A percentile compares a stretch with the other conserved stretches of the same genome.
Evolutionary conservation across 257 asterid genomes (phyloP).

Genomic region (Leonotis leonurus): DNA sequence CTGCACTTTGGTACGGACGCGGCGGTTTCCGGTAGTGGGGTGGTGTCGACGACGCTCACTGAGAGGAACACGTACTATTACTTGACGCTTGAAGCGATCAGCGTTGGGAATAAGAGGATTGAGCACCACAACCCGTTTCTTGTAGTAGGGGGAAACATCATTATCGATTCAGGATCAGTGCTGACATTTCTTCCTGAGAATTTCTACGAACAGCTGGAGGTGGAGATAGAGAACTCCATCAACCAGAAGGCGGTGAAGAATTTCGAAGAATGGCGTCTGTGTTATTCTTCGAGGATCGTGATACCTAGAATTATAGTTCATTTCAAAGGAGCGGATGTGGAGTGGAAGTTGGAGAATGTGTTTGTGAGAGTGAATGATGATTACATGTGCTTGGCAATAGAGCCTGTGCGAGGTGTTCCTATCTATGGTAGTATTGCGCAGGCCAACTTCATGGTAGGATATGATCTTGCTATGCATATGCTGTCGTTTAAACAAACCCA

Average conservation of each 20-base stretch:
- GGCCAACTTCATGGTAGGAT: not conserved
- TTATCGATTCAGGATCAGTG: constrained; percentile 55
- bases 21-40: constrained; percentile 27
- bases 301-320: constrained; percentile 35
- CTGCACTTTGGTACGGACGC: constrained; percentile 38
- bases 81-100: constrained; percentile 43
- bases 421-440: not conserved
- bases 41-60: constrained; percentile 40
- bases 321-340: constrained; percentile 53
- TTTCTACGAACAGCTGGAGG: constrained; percentile 14
- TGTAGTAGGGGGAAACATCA: constrained; percentile 28
- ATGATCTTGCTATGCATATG: not conserved
- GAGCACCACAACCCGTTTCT: not conserved
- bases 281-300: not conserved
- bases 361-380: not conserved
- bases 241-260: not conserved
- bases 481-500: not conserved
- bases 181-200: constrained; percentile 30
- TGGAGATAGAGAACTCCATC: not conserved
- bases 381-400: not conserved
- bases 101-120: constrained; percentile 20
- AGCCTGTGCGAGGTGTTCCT: not conserved
- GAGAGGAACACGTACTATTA: constrained; percentile 19
- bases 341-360: constrained; percentile 11
- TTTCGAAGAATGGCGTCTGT: constrained; percentile 5